A percentile compares a stretch with the other conserved stretches of the same genome.
phyloP scores from a whole-genome alignment of 2,329 filamentous ascomycete genomes.

The Penicillium sp. region DNA sequence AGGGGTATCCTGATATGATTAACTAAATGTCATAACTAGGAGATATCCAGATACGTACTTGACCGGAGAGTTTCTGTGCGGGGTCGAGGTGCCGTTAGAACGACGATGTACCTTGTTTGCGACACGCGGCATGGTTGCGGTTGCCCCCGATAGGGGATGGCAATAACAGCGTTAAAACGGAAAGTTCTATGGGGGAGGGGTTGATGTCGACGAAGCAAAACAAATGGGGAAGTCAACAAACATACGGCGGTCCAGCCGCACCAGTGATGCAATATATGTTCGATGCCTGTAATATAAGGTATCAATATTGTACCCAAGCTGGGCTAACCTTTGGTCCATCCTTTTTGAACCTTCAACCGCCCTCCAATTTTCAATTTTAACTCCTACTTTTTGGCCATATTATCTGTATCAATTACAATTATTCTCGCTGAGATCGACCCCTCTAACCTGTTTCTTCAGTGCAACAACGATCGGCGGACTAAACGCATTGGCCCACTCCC shows the following conservation, averaged over 20 bases:
- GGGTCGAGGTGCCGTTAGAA: slow-evolving; percentile 43
- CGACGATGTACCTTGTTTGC: slow-evolving; percentile 41
- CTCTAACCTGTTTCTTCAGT: background rate
- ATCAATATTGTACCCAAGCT: background rate
- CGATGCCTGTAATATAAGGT: slow-evolving; percentile 7
- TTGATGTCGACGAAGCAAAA: slow-evolving; percentile 17
- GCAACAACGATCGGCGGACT: slow-evolving; percentile 1
- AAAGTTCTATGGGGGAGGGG: slow-evolving; percentile 11
- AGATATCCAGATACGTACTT: slow-evolving; percentile 34
- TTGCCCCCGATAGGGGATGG: slow-evolving; percentile 23
- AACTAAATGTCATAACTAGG: slow-evolving; percentile 4
- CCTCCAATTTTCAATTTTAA: background rate
- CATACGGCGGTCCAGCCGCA: slow-evolving; percentile 26
- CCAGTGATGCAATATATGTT: slow-evolving; percentile 17
- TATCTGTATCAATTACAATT: background rate
- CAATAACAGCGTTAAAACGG: slow-evolving; percentile 9
- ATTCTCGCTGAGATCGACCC: background rate
- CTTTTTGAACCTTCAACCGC: background rate
- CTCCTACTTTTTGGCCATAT: background rate
- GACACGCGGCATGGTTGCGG: slow-evolving; percentile 48
- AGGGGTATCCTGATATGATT: slow-evolving; percentile 64
- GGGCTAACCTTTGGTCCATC: background rate
- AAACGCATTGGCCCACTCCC: slow-evolving; percentile 18
- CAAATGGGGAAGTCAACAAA: slow-evolving; percentile 28
- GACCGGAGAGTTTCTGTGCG: slow-evolving; percentile 45